phyloP scores from a whole-genome alignment of 2,329 filamentous ascomycete genomes.

The Cytospora piceicola region DNA sequence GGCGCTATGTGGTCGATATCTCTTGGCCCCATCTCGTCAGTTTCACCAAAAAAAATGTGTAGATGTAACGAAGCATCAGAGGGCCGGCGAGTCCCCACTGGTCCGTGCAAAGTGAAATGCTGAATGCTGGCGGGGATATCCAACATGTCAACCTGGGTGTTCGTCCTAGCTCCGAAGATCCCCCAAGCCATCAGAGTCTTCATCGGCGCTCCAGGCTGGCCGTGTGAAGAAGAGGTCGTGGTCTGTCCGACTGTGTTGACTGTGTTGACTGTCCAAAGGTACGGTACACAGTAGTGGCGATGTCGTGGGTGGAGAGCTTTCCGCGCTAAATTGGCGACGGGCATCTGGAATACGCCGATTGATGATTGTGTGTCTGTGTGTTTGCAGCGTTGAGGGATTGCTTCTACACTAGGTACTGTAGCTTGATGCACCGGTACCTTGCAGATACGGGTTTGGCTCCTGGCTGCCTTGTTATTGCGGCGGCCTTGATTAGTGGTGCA shows the following conservation, averaged over 20 bases:
- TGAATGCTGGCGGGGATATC: background rate
- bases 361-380: background rate
- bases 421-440: background rate
- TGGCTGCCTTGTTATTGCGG: background rate
- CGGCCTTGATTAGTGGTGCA: background rate
- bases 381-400: background rate
- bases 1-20: background rate
- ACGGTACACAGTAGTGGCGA: background rate
- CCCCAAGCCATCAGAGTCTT: too few species aligned
- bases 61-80: background rate
- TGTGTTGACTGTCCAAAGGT: too few species aligned
- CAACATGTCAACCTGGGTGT: constrained; percentile 10
- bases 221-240: background rate
- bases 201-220: background rate
- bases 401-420: too few species aligned
- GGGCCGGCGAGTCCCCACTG: constrained; percentile 6
- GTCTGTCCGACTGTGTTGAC: background rate
- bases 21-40: background rate
- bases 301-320: background rate
- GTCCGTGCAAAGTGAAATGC: constrained; percentile 22
- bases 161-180: constrained; percentile 13
- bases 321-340: background rate
- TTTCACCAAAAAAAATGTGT: background rate
- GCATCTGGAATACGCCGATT: background rate
- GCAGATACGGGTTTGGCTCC: background rate